phyloP scores from a whole-genome alignment of 352 stramenopile genomes.

The Phytophthora macrochlamydospora region DNA sequence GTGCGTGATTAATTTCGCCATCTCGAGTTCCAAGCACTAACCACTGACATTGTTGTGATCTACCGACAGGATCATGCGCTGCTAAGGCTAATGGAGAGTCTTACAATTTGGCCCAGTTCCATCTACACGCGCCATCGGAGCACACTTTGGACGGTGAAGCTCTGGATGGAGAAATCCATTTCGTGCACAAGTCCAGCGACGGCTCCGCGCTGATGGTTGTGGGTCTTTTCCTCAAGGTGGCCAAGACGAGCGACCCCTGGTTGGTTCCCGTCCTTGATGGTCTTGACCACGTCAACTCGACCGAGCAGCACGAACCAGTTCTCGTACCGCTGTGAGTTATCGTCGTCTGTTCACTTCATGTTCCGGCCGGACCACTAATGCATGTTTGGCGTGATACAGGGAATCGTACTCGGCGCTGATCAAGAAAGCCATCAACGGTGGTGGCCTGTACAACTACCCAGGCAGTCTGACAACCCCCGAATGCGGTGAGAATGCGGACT shows the following conservation, averaged over 20 bases:
- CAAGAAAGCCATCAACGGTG: constrained; percentile 5
- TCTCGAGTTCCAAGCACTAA: no score
- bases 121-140: constrained; percentile 62
- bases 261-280: constrained; percentile 38
- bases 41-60: no score
- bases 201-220: constrained; percentile 45
- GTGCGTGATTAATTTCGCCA: no score
- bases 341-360: neutral
- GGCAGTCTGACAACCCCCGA: constrained; percentile 65
- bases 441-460: constrained; percentile 63
- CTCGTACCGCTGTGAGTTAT: constrained; percentile 37
- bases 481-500: constrained; percentile 62
- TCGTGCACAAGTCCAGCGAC: constrained; percentile 53
- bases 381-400: constrained; percentile 15
- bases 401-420: constrained; percentile 41
- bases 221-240: constrained; percentile 37
- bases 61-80: neutral
- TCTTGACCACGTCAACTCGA: constrained; percentile 38
- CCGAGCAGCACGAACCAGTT: constrained; percentile 8
- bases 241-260: constrained; percentile 28
- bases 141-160: constrained; percentile 59
- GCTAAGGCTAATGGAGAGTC: no score
- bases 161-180: constrained; percentile 61
- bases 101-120: constrained; percentile 49
- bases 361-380: constrained; percentile 4